These are phyloP conservation scores for Akanthomyces lecanii DNA, from an alignment of 2,329 filamentous ascomycete species.

Conservation along the genomic window DNA sequence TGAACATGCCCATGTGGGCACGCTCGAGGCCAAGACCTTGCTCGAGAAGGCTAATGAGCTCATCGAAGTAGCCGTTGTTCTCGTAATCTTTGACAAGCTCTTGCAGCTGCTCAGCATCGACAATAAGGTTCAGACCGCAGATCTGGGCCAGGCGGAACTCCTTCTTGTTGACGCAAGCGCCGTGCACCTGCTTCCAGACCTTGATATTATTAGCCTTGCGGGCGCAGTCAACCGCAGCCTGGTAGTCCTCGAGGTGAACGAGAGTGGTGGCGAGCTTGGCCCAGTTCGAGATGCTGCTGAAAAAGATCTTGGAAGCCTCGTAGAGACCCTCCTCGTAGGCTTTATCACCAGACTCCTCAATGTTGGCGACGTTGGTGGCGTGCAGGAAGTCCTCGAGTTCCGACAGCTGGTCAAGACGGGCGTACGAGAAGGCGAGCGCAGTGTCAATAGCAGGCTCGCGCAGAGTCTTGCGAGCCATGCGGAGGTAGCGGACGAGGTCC, in stretches of 20 bases:
- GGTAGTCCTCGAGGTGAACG: constrained; percentile 95
- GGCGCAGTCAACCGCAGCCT: constrained; percentile 94
- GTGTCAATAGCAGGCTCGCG: constrained; percentile 93
- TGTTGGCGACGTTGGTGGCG: constrained; percentile 87
- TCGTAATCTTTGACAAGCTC: constrained; percentile 96
- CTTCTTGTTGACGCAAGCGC: constrained; percentile 94
- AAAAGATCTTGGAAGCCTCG: constrained; percentile 98
- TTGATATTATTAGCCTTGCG: constrained; percentile 99
- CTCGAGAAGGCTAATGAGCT: constrained; percentile 90
- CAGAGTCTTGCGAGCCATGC: constrained; percentile 95
- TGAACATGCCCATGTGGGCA: constrained; percentile 97
- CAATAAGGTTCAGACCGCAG: constrained; percentile 94
- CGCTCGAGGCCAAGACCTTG: constrained; percentile 90
- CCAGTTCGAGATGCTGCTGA: constrained; percentile 98
- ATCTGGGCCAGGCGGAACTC: constrained; percentile 99
- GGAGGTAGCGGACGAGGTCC: constrained; percentile 91
- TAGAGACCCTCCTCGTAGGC: constrained; percentile 92
- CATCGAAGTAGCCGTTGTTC: constrained; percentile 94
- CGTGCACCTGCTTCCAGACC: constrained; percentile 98
- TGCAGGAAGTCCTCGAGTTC: constrained; percentile 97
- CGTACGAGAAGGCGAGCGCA: constrained; percentile 87
- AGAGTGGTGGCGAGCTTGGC: constrained; percentile 96
- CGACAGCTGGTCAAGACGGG: constrained; percentile 81
- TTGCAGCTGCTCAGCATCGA: constrained; percentile 92
- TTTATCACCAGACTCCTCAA: constrained; percentile 97